These are phyloP conservation scores for Amphicarpaea edgeworthii DNA, from an alignment of 306 rosid species.

Conservation along the genomic window DNA sequence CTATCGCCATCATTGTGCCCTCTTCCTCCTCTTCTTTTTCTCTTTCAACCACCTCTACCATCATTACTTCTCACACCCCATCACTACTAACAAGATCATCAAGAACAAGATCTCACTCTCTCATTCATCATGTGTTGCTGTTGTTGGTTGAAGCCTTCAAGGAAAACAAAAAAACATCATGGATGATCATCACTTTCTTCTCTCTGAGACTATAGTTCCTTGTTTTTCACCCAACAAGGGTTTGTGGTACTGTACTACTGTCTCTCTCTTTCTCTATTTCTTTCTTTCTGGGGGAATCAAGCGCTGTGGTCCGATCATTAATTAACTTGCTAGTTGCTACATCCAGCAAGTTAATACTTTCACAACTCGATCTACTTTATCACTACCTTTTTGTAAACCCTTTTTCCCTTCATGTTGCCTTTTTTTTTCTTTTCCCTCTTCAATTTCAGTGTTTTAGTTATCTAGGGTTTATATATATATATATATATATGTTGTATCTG, in stretches of 20 bases:
- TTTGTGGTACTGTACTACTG: not conserved
- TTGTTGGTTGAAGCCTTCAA: constrained; percentile 2
- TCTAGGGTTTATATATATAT: constrained; percentile 43
- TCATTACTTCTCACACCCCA: constrained; percentile 36
- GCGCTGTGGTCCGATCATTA: constrained; percentile 83
- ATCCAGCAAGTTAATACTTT: constrained; percentile 54
- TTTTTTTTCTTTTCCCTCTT: constrained; percentile 11
- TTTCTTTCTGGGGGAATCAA: constrained; percentile 84
- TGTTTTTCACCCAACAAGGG: constrained; percentile 36
- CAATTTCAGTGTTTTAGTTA: constrained; percentile 14
- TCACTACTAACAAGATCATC: not conserved
- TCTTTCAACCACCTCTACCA: constrained; percentile 63
- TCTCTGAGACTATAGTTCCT: not conserved
- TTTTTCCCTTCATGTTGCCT: constrained; percentile 35
- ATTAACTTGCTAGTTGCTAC: constrained; percentile 58
- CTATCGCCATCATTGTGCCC: constrained; percentile 79
- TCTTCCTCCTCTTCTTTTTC: constrained; percentile 37
- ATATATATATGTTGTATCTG: constrained; percentile 21
- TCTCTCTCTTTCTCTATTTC: constrained; percentile 4
- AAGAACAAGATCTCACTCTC: not conserved
- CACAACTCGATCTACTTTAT: constrained; percentile 34
- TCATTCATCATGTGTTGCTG: constrained; percentile 1
- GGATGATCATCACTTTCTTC: constrained; percentile 8
- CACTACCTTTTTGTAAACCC: constrained; percentile 24
- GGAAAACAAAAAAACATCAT: constrained; percentile 13